Evolutionary conservation across 129 eudicot species (phyloP), one percentile per base, ranked within the genome.

Genomic region (Tanacetum coccineum): DNA sequence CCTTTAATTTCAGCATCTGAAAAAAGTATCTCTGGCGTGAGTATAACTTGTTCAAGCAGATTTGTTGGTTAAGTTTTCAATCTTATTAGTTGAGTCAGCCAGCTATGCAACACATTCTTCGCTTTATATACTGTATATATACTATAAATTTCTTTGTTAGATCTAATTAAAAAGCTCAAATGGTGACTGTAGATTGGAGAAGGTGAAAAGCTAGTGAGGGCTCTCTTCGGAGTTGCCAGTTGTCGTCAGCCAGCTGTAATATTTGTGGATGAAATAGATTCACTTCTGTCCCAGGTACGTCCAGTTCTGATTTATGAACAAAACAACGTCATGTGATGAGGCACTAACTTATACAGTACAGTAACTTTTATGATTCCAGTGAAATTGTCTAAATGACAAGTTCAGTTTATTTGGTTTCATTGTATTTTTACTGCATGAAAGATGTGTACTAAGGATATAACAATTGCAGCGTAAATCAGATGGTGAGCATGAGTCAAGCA

Each of bases 231-330:
- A 46, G 95, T 90, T 64, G 97, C 97, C 36, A 74, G 97, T 76
- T 90, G 97, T 70, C 95, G 97, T 47, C 95, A 87, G 71, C 95
- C 97, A 72, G 97, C 97, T 67, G 97, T 90, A 28, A 90, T 90
- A 80, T 90, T 90, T 47, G 97, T 90, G 55, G 97, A 90, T 87
- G 97, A 90, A 82, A 87, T 90, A 9, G 97, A 90, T 78, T 90
- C 97, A 45, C 89, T 90, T 68, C 78, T 90, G 40, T 87, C 95
- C 63, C 95, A 90, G 89, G 97, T 90, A 78, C 66, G 46, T 11
- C 58, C 14, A 26, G 40, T 64, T 80, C 49, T 47, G 47, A 74
- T 55, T 19, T 26, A 15, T 19, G 60, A 55, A 52, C 3, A 17
- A 55, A 55, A 22, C 25, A 22, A n/a, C n/a, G n/a, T 22, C 25